Evolutionary conservation across 108 stramenopile species (phyloP).

Genomic region (Discostella pseudostelligera): DNA sequence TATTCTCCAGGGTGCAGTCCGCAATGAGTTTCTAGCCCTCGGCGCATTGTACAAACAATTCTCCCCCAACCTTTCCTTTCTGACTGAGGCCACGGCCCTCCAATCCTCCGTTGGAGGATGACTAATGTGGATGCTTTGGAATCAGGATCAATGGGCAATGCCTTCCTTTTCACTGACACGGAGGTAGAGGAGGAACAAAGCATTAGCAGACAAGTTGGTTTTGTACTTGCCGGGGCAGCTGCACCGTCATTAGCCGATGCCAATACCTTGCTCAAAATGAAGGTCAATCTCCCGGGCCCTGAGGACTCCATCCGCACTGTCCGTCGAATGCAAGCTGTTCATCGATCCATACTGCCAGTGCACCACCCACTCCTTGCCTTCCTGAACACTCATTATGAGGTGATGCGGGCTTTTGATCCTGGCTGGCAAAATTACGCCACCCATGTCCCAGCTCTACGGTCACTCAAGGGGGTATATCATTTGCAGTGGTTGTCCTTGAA

Average conservation of each 20-base stretch:
- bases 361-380: not conserved
- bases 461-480: not conserved
- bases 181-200: not conserved
- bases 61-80: not conserved
- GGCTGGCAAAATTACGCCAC: not conserved
- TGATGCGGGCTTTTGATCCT: not conserved
- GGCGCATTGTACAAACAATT: not conserved
- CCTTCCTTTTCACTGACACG: not conserved
- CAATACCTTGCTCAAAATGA: not conserved
- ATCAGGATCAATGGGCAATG: slow-evolving; percentile 3
- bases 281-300: not conserved
- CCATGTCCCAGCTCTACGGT: not conserved
- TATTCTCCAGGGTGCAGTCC: not conserved
- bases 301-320: not conserved
- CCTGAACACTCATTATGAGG: not conserved
- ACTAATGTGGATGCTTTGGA: not conserved
- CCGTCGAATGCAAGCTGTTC: not conserved
- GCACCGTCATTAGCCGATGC: not conserved
- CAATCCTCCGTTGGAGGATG: not conserved
- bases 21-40: slow-evolving; percentile 1
- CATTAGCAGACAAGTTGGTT: not conserved
- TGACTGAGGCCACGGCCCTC: slow-evolving; percentile 10
- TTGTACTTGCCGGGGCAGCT: not conserved
- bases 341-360: not conserved
- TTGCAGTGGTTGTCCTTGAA: slow-evolving; percentile 1